Evolutionary conservation across 2,329 filamentous ascomycete genomes (phyloP).

Genomic region (Dryadomyces quercus-mongolicae): DNA sequence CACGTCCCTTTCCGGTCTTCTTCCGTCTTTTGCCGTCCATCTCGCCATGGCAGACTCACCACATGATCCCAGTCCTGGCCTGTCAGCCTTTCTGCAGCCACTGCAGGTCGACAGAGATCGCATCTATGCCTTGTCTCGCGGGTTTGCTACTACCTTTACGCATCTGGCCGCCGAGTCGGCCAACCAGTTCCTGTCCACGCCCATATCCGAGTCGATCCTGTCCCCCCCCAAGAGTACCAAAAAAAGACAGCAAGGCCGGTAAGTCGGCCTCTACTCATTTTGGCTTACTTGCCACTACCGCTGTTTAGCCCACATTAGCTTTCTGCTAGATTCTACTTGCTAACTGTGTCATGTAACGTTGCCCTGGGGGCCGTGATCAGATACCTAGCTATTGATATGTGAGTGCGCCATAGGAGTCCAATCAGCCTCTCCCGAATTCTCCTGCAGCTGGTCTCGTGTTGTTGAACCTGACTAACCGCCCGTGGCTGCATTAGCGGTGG

Average conservation of each 20-base stretch:
- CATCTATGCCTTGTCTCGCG: slow-evolving; percentile 32
- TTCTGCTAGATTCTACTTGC: neutral
- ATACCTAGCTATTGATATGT: slow-evolving; percentile 55
- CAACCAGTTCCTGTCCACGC: slow-evolving; percentile 48
- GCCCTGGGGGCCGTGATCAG: slow-evolving; percentile 20
- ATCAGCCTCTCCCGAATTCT: no score
- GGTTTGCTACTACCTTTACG: slow-evolving; percentile 34
- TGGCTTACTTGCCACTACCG: neutral
- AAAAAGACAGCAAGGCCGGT: slow-evolving; percentile 31
- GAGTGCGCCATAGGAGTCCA: slow-evolving; percentile 23
- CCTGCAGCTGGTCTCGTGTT: neutral
- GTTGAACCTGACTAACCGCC: no score
- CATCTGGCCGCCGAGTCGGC: slow-evolving; percentile 37
- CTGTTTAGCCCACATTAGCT: neutral
- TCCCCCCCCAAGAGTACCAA: slow-evolving; percentile 28
- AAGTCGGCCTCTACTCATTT: slow-evolving; percentile 19
- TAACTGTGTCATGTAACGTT: slow-evolving; percentile 8
- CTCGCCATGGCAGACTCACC: neutral
- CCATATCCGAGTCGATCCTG: slow-evolving; percentile 47
- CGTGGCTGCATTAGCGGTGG: slow-evolving; percentile 37
- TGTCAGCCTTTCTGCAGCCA: slow-evolving; percentile 37
- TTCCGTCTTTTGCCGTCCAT: neutral
- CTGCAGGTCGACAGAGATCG: slow-evolving; percentile 34
- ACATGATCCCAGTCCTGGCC: slow-evolving; percentile 1
- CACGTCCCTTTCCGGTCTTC: neutral